A percentile compares a stretch with the other conserved stretches of the same genome.
Evolutionary conservation across 331 rosid species (phyloP).

Genomic region (Acacia concinna): DNA sequence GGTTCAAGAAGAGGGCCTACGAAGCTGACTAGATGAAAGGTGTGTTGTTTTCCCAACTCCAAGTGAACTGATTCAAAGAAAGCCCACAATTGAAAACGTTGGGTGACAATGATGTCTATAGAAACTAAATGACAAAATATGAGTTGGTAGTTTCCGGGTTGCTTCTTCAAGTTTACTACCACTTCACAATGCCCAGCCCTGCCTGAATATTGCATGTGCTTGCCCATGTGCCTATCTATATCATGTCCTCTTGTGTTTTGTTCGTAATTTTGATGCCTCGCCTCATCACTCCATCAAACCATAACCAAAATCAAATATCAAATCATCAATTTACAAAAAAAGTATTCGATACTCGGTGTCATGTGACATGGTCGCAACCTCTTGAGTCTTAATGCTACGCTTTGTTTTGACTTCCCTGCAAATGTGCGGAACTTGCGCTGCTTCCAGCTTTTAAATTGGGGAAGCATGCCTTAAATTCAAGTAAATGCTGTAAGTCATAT

Average conservation of each 20-base stretch:
- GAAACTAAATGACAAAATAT: background rate
- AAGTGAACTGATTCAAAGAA: background rate
- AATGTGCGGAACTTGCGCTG: background rate
- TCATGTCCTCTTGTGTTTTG: background rate
- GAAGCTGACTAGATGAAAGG: background rate
- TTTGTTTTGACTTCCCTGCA: background rate
- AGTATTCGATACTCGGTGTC: background rate
- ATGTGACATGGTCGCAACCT: background rate
- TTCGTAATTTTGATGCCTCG: background rate
- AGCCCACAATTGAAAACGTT: conserved; percentile 6
- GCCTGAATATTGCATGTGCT: background rate
- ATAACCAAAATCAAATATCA: background rate
- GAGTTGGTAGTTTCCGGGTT: background rate
- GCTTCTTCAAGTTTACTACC: background rate
- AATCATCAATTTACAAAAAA: background rate
- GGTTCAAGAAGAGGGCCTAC: background rate
- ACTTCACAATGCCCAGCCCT: too few relatives aligned
- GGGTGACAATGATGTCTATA: background rate
- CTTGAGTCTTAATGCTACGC: background rate
- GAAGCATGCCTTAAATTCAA: background rate
- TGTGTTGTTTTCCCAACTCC: background rate
- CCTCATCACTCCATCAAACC: background rate
- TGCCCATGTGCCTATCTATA: background rate
- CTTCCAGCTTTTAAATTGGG: background rate
- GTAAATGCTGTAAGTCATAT: background rate